phyloP scores from a whole-genome alignment of 2,329 filamentous ascomycete genomes.

The Ceratocystis destructans region DNA sequence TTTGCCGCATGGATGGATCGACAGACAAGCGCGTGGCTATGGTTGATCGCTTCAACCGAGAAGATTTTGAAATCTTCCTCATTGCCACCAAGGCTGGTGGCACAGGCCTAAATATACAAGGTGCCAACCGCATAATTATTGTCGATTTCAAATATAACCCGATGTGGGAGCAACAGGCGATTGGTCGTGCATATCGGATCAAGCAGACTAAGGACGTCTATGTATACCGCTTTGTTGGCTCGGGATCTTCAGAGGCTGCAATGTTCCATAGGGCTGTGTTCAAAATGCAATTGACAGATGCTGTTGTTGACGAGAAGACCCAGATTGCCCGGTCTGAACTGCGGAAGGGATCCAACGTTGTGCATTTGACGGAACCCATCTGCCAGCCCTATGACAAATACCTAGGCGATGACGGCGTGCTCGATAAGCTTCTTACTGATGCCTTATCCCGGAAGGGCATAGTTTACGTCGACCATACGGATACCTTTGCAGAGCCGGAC shows the following conservation, averaged over 20 bases:
- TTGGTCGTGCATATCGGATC: slow-evolving; percentile 74
- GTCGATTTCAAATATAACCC: slow-evolving; percentile 78
- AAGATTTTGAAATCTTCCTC: slow-evolving; percentile 48
- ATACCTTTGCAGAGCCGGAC: slow-evolving; percentile 17
- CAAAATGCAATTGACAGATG: slow-evolving; percentile 65
- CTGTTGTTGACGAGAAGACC: slow-evolving; percentile 75
- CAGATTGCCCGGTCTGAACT: slow-evolving; percentile 52
- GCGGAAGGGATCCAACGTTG: slow-evolving; percentile 24
- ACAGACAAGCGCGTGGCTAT: slow-evolving; percentile 46
- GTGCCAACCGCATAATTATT: slow-evolving; percentile 74
- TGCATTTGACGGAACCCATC: not conserved
- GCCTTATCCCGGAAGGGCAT: not conserved
- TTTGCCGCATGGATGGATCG: slow-evolving; percentile 52
- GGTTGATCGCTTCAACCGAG: slow-evolving; percentile 56
- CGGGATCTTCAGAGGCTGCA: slow-evolving; percentile 65
- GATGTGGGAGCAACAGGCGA: slow-evolving; percentile 68
- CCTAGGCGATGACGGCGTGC: slow-evolving; percentile 10
- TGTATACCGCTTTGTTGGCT: slow-evolving; percentile 69
- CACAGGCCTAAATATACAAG: slow-evolving; percentile 67
- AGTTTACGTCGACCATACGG: slow-evolving; percentile 15
- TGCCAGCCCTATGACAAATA: slow-evolving; percentile 10
- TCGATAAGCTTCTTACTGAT: slow-evolving; percentile 35
- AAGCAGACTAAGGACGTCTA: slow-evolving; percentile 69
- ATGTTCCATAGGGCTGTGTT: slow-evolving; percentile 64
- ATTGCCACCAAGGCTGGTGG: slow-evolving; percentile 77